These are phyloP conservation scores for Byssoonygena ceratinophila DNA, from an alignment of 2,329 filamentous ascomycete genomes.

Conservation along the genomic window DNA sequence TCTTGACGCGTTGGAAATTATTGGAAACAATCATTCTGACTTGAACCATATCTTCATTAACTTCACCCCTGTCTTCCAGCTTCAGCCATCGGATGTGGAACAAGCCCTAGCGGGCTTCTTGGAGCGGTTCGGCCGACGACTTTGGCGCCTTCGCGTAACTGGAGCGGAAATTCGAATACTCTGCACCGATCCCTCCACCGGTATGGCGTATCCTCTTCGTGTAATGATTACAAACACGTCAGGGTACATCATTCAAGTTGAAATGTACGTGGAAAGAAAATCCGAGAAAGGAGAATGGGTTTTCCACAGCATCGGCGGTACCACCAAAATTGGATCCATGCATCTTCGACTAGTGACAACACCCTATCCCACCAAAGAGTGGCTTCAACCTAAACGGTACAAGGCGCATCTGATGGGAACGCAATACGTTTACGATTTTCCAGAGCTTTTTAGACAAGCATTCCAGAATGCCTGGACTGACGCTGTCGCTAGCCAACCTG, in stretches of 20 bases:
- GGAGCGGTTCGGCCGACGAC: constrained; percentile 87
- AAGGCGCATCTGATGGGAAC: constrained; percentile 99
- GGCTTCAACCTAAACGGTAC: constrained; percentile 96
- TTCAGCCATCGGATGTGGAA: constrained; percentile 81
- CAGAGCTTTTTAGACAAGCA: constrained; percentile 95
- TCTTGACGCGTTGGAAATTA: constrained; percentile 92
- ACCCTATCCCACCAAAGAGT: constrained; percentile 96
- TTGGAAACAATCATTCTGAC: constrained; percentile 98
- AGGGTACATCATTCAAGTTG: constrained; percentile 92
- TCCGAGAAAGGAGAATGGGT: constrained; percentile 97
- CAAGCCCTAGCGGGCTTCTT: constrained; percentile 89
- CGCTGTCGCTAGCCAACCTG: constrained; percentile 61
- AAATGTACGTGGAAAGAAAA: constrained; percentile 95
- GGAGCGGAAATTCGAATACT: constrained; percentile 97
- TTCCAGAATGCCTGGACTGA: constrained; percentile 90
- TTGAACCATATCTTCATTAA: constrained; percentile 99
- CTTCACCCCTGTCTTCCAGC: constrained; percentile 92
- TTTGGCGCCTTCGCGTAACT: constrained; percentile 91
- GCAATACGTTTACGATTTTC: constrained; percentile 99
- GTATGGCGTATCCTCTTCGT: constrained; percentile 79
- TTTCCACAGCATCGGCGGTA: constrained; percentile 94
- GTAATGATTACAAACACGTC: constrained; percentile 98
- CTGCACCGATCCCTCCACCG: constrained; percentile 79
- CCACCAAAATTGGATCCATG: constrained; percentile 89
- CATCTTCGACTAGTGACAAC: constrained; percentile 83